A percentile compares a stretch with the other conserved stretches of the same genome.
Evolutionary conservation across 805 yeast species (phyloP).

Genomic region (Millerozyma miso): DNA sequence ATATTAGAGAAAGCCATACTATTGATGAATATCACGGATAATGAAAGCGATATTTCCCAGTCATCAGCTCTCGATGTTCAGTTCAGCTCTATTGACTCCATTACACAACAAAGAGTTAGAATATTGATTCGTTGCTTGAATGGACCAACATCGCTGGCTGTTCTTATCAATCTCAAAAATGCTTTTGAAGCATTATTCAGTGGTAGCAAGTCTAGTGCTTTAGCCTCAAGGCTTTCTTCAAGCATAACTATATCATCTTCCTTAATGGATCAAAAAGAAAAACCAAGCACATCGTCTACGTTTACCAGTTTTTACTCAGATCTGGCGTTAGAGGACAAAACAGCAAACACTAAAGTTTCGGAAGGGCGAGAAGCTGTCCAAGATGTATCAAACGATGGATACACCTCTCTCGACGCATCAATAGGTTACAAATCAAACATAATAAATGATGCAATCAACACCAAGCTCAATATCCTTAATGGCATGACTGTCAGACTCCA

Average conservation of each 20-base stretch:
- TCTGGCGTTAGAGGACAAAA: not conserved
- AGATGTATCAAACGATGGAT: slow-evolving; percentile 7
- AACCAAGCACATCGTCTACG: slow-evolving; percentile 22
- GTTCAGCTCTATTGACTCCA: slow-evolving; percentile 27
- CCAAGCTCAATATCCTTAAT: slow-evolving; percentile 20
- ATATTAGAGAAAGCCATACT: slow-evolving; percentile 33
- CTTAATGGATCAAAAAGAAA: slow-evolving; percentile 26
- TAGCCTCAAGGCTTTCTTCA: slow-evolving; percentile 15
- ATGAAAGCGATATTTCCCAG: slow-evolving; percentile 22
- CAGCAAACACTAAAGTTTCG: slow-evolving; percentile 5
- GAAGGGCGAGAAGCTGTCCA: slow-evolving; percentile 1
- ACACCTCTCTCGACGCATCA: not conserved
- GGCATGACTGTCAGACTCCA: slow-evolving; percentile 36
- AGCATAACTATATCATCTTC: slow-evolving; percentile 32
- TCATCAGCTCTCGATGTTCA: slow-evolving; percentile 40
- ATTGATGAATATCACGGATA: slow-evolving; percentile 24
- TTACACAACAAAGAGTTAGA: slow-evolving; percentile 23
- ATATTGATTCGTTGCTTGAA: slow-evolving; percentile 32
- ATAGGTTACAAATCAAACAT: slow-evolving; percentile 9
- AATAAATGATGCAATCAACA: slow-evolving; percentile 22
- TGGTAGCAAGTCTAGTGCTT: slow-evolving; percentile 3
- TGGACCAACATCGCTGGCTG: slow-evolving; percentile 20
- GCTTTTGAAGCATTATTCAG: slow-evolving; percentile 21
- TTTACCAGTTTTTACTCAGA: slow-evolving; percentile 14
- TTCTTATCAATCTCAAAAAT: slow-evolving; percentile 24